These are phyloP conservation scores for Boletus eberwhitei DNA, from an alignment of 768 basidiomycete species.

Conservation along the genomic window DNA sequence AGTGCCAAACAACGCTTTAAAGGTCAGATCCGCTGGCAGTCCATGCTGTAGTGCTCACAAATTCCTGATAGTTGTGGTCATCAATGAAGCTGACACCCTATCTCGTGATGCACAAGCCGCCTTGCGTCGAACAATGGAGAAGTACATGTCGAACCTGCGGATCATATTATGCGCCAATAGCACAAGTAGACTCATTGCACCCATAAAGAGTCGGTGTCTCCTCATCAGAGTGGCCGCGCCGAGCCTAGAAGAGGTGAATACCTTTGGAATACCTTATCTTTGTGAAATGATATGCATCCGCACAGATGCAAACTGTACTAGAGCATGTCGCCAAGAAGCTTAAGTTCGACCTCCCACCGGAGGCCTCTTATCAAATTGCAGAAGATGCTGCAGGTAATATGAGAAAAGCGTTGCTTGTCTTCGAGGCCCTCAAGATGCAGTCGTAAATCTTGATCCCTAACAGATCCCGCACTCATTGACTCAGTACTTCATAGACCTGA, in stretches of 20 bases:
- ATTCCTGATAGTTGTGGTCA: conserved; percentile 74
- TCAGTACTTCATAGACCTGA: conserved; percentile 56
- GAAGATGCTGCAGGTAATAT: conserved; percentile 85
- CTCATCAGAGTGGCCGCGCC: conserved; percentile 93
- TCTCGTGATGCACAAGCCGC: conserved; percentile 97
- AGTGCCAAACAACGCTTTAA: conserved; percentile 96
- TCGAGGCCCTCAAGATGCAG: conserved; percentile 97
- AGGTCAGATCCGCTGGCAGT: conserved; percentile 45
- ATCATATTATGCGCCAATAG: conserved; percentile 96
- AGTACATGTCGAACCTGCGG: conserved; percentile 97
- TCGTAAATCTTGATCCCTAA: conserved; percentile 51
- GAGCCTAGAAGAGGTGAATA: conserved; percentile 63
- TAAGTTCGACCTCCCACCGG: conserved; percentile 74
- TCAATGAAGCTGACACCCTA: conserved; percentile 95
- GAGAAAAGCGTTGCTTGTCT: conserved; percentile 89
- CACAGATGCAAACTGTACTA: conserved; percentile 79
- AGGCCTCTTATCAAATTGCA: conserved; percentile 72
- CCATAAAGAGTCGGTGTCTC: conserved; percentile 93
- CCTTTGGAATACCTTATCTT: not conserved
- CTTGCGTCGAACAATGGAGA: conserved; percentile 96
- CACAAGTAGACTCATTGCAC: conserved; percentile 92
- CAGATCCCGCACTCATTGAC: not conserved
- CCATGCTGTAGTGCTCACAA: not conserved
- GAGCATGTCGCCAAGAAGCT: conserved; percentile 77
- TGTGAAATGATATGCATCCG: not conserved